Evolutionary conservation across 805 yeast genomes (phyloP).

Genomic region (Candida ficus): DNA sequence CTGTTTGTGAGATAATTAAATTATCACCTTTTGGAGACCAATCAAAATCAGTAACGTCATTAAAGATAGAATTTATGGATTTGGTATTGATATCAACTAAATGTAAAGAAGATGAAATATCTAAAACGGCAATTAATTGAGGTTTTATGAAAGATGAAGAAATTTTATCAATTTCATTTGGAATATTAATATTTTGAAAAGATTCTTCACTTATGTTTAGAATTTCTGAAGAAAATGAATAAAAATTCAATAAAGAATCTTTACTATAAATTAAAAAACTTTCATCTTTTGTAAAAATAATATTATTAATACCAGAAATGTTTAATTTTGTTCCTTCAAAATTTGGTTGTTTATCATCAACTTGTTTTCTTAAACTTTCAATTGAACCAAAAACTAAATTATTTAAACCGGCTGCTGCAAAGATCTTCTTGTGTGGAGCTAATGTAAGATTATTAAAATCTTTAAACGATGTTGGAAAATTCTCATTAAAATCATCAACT

Average conservation of each 20-base stretch:
- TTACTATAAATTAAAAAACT: constrained; percentile 26
- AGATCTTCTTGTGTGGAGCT: constrained; percentile 27
- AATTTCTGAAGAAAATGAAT: background rate
- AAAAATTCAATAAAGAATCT: background rate
- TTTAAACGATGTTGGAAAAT: constrained; percentile 31
- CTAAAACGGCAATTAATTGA: constrained; percentile 15
- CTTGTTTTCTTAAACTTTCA: constrained; percentile 27
- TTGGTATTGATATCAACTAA: constrained; percentile 10
- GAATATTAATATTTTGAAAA: constrained; percentile 13
- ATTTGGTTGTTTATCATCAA: constrained; percentile 16
- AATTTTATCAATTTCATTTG: constrained; percentile 15
- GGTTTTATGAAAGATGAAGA: constrained; percentile 21
- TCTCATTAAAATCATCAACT: constrained; percentile 32
- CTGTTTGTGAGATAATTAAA: constrained; percentile 13
- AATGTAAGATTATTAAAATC: constrained; percentile 33
- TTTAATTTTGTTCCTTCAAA: constrained; percentile 7
- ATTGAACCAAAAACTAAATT: constrained; percentile 32
- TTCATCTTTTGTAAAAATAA: constrained; percentile 29
- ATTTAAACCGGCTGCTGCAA: constrained; percentile 35
- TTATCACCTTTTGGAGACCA: constrained; percentile 22
- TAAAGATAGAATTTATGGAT: constrained; percentile 1
- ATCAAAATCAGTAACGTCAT: constrained; percentile 21
- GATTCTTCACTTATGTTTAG: background rate
- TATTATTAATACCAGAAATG: constrained; percentile 24
- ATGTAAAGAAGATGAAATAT: constrained; percentile 12